phyloP scores from a whole-genome alignment of 441 rosid species.

The Syzygium syzygioides region DNA sequence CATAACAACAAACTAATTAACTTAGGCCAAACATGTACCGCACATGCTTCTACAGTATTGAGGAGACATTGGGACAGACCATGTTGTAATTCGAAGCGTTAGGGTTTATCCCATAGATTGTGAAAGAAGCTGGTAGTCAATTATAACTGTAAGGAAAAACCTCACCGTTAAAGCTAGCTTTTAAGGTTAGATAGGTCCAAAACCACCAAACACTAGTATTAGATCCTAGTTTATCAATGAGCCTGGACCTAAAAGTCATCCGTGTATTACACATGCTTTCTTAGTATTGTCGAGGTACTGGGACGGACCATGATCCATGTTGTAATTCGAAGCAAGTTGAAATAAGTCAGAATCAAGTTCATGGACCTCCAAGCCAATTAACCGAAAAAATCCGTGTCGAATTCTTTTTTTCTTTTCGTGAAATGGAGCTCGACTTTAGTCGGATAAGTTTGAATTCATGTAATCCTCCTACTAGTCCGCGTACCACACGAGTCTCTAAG shows the following conservation, averaged over 20 bases:
- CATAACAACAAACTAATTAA: constrained; percentile 27
- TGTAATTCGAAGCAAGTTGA: constrained; percentile 19
- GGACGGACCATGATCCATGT: constrained; percentile 47
- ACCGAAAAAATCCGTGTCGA: background rate
- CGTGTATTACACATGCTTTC: constrained; percentile 75
- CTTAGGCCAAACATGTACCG: constrained; percentile 63
- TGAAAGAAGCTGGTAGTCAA: no score
- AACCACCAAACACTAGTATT: no score
- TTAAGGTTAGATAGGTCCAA: no score
- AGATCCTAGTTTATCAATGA: no score
- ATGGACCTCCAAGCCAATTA: background rate
- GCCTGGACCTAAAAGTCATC: no score
- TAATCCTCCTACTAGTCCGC: background rate
- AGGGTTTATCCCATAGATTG: no score
- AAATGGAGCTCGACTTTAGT: background rate
- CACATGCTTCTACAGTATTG: constrained; percentile 85
- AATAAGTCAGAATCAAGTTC: background rate
- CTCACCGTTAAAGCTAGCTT: no score
- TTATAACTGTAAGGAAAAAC: no score
- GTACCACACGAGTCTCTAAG: background rate
- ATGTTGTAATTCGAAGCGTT: constrained; percentile 40
- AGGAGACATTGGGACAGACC: constrained; percentile 67
- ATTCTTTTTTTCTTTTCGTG: background rate
- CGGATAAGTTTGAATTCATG: background rate
- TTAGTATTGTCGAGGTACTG: constrained; percentile 72